phyloP scores from a whole-genome alignment of 2,329 filamentous ascomycete species.

The Tetracladium maxilliforme region DNA sequence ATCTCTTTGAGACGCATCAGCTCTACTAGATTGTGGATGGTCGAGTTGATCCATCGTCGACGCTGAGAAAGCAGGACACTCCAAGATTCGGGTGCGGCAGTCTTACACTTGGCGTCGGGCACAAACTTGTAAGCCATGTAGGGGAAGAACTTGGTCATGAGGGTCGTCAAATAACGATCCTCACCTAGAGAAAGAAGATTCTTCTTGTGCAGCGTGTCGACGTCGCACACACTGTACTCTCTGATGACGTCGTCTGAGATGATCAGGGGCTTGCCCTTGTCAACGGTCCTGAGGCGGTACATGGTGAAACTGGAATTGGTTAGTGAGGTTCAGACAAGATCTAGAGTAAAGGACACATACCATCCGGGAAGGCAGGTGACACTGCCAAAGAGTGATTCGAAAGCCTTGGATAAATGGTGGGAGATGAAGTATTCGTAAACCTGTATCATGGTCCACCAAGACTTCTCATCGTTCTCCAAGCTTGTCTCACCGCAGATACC shows the following conservation, averaged over 20 bases:
- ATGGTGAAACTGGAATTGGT: constrained; percentile 71
- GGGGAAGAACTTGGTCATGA: constrained; percentile 98
- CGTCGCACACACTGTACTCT: constrained; percentile 77
- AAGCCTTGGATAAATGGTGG: constrained; percentile 90
- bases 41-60: constrained; percentile 99
- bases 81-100: constrained; percentile 89
- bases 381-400: constrained; percentile 93
- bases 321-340: constrained; percentile 13
- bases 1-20: constrained; percentile 82
- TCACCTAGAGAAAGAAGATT: constrained; percentile 88
- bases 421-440: constrained; percentile 99
- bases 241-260: constrained; percentile 78
- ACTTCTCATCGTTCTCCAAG: constrained; percentile 85
- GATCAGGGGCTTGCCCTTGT: constrained; percentile 88
- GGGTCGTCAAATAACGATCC: constrained; percentile 89
- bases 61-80: constrained; percentile 90
- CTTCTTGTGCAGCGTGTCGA: constrained; percentile 91
- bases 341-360: constrained; percentile 39
- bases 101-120: constrained; percentile 82
- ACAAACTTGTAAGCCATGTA: constrained; percentile 94
- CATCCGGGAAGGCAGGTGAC: constrained; percentile 98
- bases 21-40: constrained; percentile 89
- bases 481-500: constrained; percentile 96
- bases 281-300: constrained; percentile 89
- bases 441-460: constrained; percentile 99